These are phyloP conservation scores for Chrysopogon serrulatus DNA, from an alignment of 176 grass and related monocot species.

Conservation along the genomic window DNA sequence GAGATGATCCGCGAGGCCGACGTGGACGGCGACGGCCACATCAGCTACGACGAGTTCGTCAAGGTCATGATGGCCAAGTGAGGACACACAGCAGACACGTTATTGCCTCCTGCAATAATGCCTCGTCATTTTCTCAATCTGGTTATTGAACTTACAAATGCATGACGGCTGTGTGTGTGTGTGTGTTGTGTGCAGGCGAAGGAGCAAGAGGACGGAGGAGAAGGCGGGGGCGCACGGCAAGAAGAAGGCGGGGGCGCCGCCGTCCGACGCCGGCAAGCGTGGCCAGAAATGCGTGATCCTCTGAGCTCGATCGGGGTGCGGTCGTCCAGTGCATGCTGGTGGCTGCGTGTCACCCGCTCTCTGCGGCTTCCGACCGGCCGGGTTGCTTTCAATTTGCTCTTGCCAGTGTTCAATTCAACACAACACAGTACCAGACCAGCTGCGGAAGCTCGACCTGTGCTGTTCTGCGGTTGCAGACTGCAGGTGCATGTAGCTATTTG, in stretches of 20 bases:
- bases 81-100: background rate
- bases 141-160: background rate
- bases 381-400: too few species aligned
- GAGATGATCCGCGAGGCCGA: slow-evolving; percentile 71
- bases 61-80: slow-evolving; percentile 85
- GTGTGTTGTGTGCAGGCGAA: slow-evolving; percentile 3
- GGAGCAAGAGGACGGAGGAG: slow-evolving; percentile 30
- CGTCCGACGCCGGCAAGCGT: background rate
- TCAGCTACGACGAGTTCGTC: slow-evolving; percentile 74
- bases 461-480: background rate
- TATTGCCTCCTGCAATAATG: too few species aligned
- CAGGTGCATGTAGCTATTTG: background rate
- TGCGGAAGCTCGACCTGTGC: background rate
- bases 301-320: background rate
- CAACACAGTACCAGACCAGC: too few species aligned
- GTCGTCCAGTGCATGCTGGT: background rate
- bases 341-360: background rate
- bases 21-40: slow-evolving; percentile 46
- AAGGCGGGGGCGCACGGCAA: background rate
- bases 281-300: slow-evolving; percentile 28
- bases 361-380: background rate
- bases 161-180: background rate
- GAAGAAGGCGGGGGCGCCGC: background rate
- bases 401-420: background rate
- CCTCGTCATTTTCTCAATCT: background rate